These are phyloP conservation scores for Heliamphora pulchella DNA, from an alignment of 179 eudicot genomes.

Conservation along the genomic window DNA sequence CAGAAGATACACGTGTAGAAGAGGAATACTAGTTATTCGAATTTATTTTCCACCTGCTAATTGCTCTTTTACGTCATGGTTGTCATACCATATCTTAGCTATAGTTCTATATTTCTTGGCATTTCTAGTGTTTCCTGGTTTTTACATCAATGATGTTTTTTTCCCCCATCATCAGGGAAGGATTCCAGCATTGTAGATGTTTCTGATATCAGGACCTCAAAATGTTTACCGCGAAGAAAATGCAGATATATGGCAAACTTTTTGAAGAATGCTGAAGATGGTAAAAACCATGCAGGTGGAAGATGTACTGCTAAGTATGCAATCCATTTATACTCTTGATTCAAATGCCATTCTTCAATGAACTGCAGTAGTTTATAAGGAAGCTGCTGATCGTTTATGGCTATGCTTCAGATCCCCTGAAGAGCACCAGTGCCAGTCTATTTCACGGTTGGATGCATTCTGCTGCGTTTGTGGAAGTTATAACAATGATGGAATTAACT, in stretches of 20 bases:
- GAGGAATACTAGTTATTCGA: neutral
- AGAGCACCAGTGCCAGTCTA: slow-evolving; percentile 17
- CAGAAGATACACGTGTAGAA: neutral
- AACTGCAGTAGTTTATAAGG: neutral
- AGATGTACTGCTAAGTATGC: slow-evolving; percentile 15
- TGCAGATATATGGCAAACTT: slow-evolving; percentile 13
- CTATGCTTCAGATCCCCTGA: slow-evolving; percentile 25
- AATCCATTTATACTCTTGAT: slow-evolving; percentile 11
- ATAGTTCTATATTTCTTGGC: neutral
- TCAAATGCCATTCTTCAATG: neutral
- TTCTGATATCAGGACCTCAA: slow-evolving; percentile 11
- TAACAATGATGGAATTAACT: slow-evolving; percentile 35
- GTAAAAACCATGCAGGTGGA: slow-evolving; percentile 11
- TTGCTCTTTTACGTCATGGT: neutral
- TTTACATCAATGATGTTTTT: neutral
- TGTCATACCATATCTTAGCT: neutral
- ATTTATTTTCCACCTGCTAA: neutral
- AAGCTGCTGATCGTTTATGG: neutral
- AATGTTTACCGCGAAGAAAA: slow-evolving; percentile 6
- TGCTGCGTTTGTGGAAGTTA: slow-evolving; percentile 61
- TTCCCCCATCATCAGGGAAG: slow-evolving; percentile 19
- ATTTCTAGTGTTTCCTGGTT: neutral
- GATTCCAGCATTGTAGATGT: slow-evolving; percentile 13
- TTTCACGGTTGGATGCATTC: slow-evolving; percentile 25
- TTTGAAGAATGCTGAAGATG: slow-evolving; percentile 11